phyloP scores from a whole-genome alignment of 2,329 filamentous ascomycete species.

The Hirsutella minnesotensis region DNA sequence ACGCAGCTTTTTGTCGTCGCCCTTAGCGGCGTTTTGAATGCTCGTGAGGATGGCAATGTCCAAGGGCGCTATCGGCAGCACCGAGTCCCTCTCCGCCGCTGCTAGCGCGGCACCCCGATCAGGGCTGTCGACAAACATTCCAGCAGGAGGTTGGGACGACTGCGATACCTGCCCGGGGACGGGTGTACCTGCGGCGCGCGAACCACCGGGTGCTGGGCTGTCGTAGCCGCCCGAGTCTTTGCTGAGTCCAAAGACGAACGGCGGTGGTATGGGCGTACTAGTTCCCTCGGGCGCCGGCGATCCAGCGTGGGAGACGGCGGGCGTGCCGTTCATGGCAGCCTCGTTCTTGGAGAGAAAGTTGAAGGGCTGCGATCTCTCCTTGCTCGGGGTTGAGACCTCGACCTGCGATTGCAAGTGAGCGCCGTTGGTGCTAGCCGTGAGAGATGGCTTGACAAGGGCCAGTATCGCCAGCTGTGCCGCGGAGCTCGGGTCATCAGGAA shows the following conservation, averaged over 20 bases:
- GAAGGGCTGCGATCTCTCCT: constrained; percentile 53
- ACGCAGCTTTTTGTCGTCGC: constrained; percentile 84
- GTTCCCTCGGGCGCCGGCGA: constrained; percentile 74
- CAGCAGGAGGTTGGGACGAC: constrained; percentile 25
- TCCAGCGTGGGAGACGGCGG: constrained; percentile 73
- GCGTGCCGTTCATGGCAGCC: constrained; percentile 57
- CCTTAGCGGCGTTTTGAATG: constrained; percentile 75
- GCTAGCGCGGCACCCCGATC: constrained; percentile 39
- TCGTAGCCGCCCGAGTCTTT: constrained; percentile 33
- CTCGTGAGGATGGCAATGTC: constrained; percentile 84
- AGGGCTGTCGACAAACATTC: constrained; percentile 37
- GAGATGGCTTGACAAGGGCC: constrained; percentile 46
- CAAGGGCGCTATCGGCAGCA: constrained; percentile 72
- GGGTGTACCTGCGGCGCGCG: constrained; percentile 37
- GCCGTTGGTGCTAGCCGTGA: constrained; percentile 33
- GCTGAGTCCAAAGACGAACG: constrained; percentile 40
- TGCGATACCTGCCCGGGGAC: constrained; percentile 20
- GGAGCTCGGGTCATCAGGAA: constrained; percentile 80
- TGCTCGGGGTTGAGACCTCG: constrained; percentile 47
- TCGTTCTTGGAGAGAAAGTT: constrained; percentile 56
- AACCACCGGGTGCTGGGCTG: constrained; percentile 40
- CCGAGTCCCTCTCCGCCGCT: constrained; percentile 62
- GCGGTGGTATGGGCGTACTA: constrained; percentile 51
- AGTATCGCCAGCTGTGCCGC: constrained; percentile 65
- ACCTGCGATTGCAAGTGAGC: constrained; percentile 24